phyloP scores from a whole-genome alignment of 1,139 yeast species.

The Ashbya aceris region DNA sequence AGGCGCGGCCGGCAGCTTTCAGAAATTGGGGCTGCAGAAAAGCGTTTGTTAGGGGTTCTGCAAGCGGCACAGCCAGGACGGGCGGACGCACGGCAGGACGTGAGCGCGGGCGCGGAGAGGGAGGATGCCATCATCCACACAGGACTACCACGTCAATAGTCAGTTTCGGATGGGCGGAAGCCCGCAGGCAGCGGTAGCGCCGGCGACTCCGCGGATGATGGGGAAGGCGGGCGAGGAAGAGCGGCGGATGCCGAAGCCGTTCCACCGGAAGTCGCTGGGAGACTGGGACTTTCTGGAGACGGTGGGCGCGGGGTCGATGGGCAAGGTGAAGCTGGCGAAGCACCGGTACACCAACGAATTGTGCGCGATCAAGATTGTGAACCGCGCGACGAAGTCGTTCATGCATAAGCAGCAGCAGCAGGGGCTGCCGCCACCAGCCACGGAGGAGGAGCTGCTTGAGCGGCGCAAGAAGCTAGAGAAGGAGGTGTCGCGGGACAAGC shows the following conservation, averaged over 20 bases:
- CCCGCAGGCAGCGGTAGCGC: conserved; percentile 35
- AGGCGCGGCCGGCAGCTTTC: too few relatives aligned
- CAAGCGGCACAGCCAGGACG: too few relatives aligned
- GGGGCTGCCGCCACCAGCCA: conserved; percentile 54
- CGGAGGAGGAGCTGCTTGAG: conserved; percentile 48
- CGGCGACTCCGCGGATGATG: conserved; percentile 76
- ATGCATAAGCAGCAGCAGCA: conserved; percentile 72
- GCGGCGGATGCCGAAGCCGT: conserved; percentile 38
- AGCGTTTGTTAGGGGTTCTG: too few relatives aligned
- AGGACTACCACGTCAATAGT: conserved; percentile 27
- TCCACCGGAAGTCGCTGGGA: conserved; percentile 83
- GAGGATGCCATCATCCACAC: conserved; percentile 12
- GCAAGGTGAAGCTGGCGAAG: conserved; percentile 89
- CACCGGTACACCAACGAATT: conserved; percentile 74
- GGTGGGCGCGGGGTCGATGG: conserved; percentile 98
- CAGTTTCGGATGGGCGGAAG: conserved; percentile 24
- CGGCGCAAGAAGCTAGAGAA: conserved; percentile 70
- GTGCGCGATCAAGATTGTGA: conserved; percentile 80
- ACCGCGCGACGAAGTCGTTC: conserved; percentile 68
- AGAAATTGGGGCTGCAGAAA: too few relatives aligned
- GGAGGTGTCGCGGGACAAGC: conserved; percentile 81
- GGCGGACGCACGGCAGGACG: too few relatives aligned
- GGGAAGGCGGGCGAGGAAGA: conserved; percentile 33
- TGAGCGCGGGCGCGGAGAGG: not conserved
- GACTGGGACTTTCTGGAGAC: conserved; percentile 96